A percentile compares a stretch with the other conserved stretches of the same genome.
Evolutionary conservation across 2,329 filamentous ascomycete genomes (phyloP).

Genomic region (Curvularia eragrostidis): DNA sequence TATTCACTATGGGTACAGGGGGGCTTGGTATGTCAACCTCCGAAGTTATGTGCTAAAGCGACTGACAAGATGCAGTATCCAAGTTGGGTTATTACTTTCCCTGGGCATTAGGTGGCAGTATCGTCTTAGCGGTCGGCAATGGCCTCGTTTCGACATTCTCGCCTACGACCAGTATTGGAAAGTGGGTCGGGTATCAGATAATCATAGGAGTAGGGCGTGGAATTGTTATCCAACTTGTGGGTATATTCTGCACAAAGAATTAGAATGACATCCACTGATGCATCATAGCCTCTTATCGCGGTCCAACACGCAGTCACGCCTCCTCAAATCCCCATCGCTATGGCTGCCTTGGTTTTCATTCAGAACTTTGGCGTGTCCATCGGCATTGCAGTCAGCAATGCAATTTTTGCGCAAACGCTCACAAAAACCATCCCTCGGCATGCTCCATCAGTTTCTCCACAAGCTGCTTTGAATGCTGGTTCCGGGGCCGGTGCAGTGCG

Average conservation of each 20-base stretch:
- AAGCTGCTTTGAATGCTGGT: conserved; percentile 33
- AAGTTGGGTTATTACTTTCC: conserved; percentile 39
- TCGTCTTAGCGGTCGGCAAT: conserved; percentile 48
- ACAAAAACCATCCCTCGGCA: conserved; percentile 21
- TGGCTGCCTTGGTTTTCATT: conserved; percentile 46
- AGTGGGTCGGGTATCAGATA: conserved; percentile 43
- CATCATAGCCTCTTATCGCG: conserved; percentile 34
- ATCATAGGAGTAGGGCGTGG: conserved; percentile 36
- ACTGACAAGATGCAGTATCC: conserved; percentile 22
- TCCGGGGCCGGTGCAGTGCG: conserved; percentile 34
- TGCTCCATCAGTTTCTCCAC: conserved; percentile 33
- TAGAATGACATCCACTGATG: conserved; percentile 3
- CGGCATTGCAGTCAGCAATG: conserved; percentile 39
- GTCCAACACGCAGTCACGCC: conserved; percentile 40
- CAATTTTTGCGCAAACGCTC: conserved; percentile 37
- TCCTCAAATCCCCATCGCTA: conserved; percentile 38
- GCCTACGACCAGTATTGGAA: conserved; percentile 34
- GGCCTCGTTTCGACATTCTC: conserved; percentile 52
- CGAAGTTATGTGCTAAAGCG: neutral
- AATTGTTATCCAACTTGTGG: conserved; percentile 35
- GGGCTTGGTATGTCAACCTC: conserved; percentile 17
- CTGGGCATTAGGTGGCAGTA: conserved; percentile 37
- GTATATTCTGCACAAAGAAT: neutral
- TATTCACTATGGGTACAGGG: conserved; percentile 30
- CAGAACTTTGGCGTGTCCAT: conserved; percentile 47